Evolutionary conservation across 768 basidiomycete genomes (phyloP).

Genomic region (Pleurotus pulmonarius): DNA sequence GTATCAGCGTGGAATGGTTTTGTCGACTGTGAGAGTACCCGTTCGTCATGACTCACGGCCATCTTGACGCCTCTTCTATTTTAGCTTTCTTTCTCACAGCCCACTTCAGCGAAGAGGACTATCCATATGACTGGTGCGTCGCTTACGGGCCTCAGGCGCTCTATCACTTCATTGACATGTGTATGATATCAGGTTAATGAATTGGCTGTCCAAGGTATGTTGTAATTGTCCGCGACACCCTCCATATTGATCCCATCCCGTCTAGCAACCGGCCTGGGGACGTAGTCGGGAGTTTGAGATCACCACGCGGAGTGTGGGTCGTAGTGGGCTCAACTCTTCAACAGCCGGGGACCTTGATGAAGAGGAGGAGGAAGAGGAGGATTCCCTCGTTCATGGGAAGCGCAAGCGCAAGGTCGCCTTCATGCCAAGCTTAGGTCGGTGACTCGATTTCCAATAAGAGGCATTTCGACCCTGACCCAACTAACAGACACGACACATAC

Average conservation of each 20-base stretch:
- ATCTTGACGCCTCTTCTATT: slow-evolving; percentile 3
- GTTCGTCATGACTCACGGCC: not conserved
- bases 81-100: slow-evolving; percentile 86
- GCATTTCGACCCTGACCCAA: slow-evolving; percentile 10
- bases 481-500: slow-evolving; percentile 78
- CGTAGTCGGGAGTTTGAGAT: slow-evolving; percentile 88
- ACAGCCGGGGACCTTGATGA: slow-evolving; percentile 79
- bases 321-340: slow-evolving; percentile 59
- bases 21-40: slow-evolving; percentile 63
- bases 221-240: slow-evolving; percentile 7
- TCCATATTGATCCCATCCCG: slow-evolving; percentile 13
- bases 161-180: no score
- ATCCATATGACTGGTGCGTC: slow-evolving; percentile 77
- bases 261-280: slow-evolving; percentile 88
- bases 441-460: not conserved
- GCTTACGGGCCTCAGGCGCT: no score
- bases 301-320: slow-evolving; percentile 70
- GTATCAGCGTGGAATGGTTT: slow-evolving; percentile 89
- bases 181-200: slow-evolving; percentile 64
- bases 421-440: slow-evolving; percentile 77
- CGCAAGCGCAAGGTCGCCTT: slow-evolving; percentile 79
- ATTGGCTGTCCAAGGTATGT: slow-evolving; percentile 79
- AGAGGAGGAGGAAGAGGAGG: slow-evolving; percentile 65
- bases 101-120: slow-evolving; percentile 85
- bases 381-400: slow-evolving; percentile 59